These are phyloP conservation scores for Prunus yedoensis DNA, from an alignment of 331 rosid species.

Conservation along the genomic window DNA sequence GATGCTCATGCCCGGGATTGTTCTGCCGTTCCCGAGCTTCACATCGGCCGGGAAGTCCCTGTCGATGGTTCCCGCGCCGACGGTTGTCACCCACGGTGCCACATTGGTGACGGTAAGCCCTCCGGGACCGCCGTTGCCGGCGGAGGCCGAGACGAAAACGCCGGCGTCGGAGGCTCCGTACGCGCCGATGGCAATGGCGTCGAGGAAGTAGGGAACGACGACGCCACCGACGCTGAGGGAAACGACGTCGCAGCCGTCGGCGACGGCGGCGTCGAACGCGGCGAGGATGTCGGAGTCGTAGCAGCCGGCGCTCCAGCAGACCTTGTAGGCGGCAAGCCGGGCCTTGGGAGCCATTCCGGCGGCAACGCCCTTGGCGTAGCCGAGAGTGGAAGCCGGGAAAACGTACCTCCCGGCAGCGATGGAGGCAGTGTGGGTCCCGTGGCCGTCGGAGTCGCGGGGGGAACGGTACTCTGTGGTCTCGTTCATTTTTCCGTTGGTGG, in stretches of 20 bases:
- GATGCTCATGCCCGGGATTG: constrained; percentile 60
- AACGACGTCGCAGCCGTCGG: constrained; percentile 79
- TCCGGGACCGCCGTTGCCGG: constrained; percentile 95
- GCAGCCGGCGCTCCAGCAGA: constrained; percentile 91
- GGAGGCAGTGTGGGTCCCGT: constrained; percentile 94
- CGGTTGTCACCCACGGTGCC: constrained; percentile 95
- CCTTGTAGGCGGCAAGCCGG: constrained; percentile 81
- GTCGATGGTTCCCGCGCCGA: constrained; percentile 93
- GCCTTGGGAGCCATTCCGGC: constrained; percentile 99
- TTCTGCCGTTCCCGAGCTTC: constrained; percentile 76
- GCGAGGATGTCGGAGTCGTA: constrained; percentile 96
- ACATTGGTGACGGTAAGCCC: constrained; percentile 87
- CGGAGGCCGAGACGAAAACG: constrained; percentile 80
- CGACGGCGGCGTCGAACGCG: constrained; percentile 85
- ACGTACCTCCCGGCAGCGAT: constrained; percentile 95
- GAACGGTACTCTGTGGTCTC: constrained; percentile 73
- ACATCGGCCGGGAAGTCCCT: constrained; percentile 88
- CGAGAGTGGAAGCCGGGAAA: constrained; percentile 70
- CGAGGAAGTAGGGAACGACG: constrained; percentile 85
- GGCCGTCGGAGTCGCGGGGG: constrained; percentile 92
- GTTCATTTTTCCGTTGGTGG: constrained; percentile 82
- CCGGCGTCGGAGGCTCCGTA: constrained; percentile 67
- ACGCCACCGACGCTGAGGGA: constrained; percentile 96
- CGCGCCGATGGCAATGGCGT: constrained; percentile 77
- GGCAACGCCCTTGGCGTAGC: constrained; percentile 76